Percentiles rank a stretch among this genome's conserved stretches.
Evolutionary conservation across 192 early-diverging fungal species (phyloP).

Genomic region (Dispira parvispora): DNA sequence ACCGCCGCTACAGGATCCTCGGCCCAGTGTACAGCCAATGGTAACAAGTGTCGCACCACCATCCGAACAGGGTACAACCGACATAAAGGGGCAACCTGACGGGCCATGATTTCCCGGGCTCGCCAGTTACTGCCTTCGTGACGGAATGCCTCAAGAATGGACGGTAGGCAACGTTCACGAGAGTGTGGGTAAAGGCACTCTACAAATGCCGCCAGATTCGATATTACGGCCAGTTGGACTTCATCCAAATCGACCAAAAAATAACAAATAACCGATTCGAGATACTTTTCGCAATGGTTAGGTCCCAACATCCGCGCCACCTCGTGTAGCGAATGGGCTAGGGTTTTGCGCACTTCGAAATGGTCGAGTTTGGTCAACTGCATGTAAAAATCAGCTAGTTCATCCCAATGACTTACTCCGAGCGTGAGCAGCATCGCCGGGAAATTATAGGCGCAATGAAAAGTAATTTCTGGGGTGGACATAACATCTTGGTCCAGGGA

Average conservation of each 20-base stretch:
- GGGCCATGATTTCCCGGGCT: conserved; percentile 47
- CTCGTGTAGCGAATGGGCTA: conserved; percentile 30
- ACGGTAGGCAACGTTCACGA: conserved; percentile 46
- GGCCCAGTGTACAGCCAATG: conserved; percentile 38
- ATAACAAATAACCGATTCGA: conserved; percentile 25
- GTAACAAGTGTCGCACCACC: conserved; percentile 46
- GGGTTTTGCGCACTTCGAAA: conserved; percentile 23
- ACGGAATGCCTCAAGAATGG: conserved; percentile 44
- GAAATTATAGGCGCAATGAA: conserved; percentile 29
- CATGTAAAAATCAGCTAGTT: conserved; percentile 26
- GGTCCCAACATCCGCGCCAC: conserved; percentile 24
- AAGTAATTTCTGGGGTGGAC: conserved; percentile 20
- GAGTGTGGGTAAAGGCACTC: conserved; percentile 36
- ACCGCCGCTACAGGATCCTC: conserved; percentile 35
- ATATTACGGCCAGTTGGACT: conserved; percentile 52
- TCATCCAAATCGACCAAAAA: conserved; percentile 31
- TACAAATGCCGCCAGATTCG: conserved; percentile 46
- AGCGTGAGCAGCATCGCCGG: conserved; percentile 23
- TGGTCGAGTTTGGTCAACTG: conserved; percentile 29
- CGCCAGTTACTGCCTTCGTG: conserved; percentile 57
- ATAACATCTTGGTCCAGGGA: conserved; percentile 9
- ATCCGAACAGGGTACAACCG: conserved; percentile 36
- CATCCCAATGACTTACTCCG: conserved; percentile 22
- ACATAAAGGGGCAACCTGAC: conserved; percentile 44
- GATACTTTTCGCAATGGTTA: conserved; percentile 14